Evolutionary conservation across 1,139 yeast genomes (phyloP).

Genomic region (Yamadazyma oceani): DNA sequence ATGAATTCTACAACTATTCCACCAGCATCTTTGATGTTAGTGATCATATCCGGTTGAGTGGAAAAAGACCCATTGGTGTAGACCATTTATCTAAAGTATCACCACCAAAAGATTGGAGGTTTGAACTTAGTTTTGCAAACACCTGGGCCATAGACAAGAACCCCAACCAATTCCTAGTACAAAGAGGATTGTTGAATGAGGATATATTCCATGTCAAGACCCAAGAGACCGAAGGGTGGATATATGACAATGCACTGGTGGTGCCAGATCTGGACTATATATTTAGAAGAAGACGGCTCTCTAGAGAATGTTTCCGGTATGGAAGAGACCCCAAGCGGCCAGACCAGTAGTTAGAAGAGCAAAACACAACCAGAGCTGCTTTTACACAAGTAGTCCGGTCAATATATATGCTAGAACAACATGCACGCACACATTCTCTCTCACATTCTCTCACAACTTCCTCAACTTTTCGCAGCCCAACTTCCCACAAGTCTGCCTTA

Average conservation of each 20-base stretch:
- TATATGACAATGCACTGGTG: slow-evolving; percentile 35
- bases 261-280: slow-evolving; percentile 28
- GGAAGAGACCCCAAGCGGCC: slow-evolving; percentile 41
- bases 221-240: slow-evolving; percentile 47
- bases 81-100: slow-evolving; percentile 51
- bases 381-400: neutral
- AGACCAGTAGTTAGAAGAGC: neutral
- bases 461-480: too few species aligned
- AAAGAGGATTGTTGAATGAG: slow-evolving; percentile 36
- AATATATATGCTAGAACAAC: too few species aligned
- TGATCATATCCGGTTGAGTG: slow-evolving; percentile 53
- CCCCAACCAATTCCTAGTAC: slow-evolving; percentile 53
- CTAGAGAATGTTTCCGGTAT: slow-evolving; percentile 51
- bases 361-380: neutral
- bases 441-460: too few species aligned
- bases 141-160: slow-evolving; percentile 68
- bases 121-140: slow-evolving; percentile 51
- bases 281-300: slow-evolving; percentile 58
- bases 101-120: slow-evolving; percentile 79
- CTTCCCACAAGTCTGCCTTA: too few species aligned
- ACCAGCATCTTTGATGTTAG: slow-evolving; percentile 49
- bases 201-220: slow-evolving; percentile 23
- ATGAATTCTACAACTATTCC: slow-evolving; percentile 46
- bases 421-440: too few species aligned
- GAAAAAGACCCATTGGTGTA: slow-evolving; percentile 66